A percentile compares a stretch with the other conserved stretches of the same genome.
phyloP scores from a whole-genome alignment of 2,329 filamentous ascomycete genomes.

The Sclerotinia spermophila region DNA sequence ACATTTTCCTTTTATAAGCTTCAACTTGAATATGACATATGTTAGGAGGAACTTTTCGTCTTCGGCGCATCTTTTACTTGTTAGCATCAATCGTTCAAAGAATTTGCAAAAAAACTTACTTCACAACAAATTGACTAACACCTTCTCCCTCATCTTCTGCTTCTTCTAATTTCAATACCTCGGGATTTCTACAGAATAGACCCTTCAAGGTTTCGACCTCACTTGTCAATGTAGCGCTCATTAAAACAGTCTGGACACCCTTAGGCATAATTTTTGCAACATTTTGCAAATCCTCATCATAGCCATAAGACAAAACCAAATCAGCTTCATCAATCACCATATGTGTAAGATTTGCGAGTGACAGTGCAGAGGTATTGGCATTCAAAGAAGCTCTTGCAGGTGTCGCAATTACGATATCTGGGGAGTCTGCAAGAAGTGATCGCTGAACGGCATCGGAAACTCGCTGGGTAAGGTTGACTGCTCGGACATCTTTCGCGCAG shows the following conservation, averaged over 20 bases:
- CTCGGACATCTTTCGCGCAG: slow-evolving; percentile 77
- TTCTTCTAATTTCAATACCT: slow-evolving; percentile 77
- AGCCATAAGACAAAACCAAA: slow-evolving; percentile 88
- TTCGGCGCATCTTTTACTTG: slow-evolving; percentile 66
- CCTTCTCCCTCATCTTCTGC: slow-evolving; percentile 71
- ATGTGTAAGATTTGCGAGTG: slow-evolving; percentile 63
- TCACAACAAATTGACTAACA: slow-evolving; percentile 83
- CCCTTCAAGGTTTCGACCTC: slow-evolving; percentile 83
- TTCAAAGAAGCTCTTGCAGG: slow-evolving; percentile 80
- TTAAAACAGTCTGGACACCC: slow-evolving; percentile 84
- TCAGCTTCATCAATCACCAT: slow-evolving; percentile 94
- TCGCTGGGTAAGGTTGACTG: slow-evolving; percentile 85
- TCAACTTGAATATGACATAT: slow-evolving; percentile 93
- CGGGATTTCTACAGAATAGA: slow-evolving; percentile 79
- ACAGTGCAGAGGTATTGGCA: slow-evolving; percentile 67
- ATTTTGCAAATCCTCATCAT: slow-evolving; percentile 82
- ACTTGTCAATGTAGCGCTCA: slow-evolving; percentile 86
- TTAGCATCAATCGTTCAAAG: slow-evolving; percentile 21
- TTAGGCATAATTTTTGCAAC: slow-evolving; percentile 76
- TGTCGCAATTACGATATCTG: slow-evolving; percentile 88
- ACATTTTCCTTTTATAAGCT: slow-evolving; percentile 89
- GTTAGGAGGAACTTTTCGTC: slow-evolving; percentile 93
- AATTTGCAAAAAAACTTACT: slow-evolving; percentile 44
- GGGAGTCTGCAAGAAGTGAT: slow-evolving; percentile 77
- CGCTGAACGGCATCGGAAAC: slow-evolving; percentile 85